Evolutionary conservation across 441 rosid species (phyloP).

Genomic region (Cnidoscolus chayamansa): DNA sequence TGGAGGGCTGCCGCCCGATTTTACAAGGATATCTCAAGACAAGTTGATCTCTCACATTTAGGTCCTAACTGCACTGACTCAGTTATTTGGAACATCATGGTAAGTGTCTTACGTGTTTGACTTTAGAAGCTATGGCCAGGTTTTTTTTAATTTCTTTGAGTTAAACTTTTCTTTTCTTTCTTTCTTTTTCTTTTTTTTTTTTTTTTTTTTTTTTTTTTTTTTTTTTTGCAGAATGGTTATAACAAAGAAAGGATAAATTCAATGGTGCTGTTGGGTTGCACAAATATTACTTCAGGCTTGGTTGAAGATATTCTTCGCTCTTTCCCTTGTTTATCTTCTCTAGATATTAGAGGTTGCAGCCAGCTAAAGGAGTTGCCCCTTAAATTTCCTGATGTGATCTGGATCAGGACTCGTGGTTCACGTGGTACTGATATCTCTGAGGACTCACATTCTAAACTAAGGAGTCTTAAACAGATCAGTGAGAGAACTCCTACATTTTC

Average conservation of each 20-base stretch:
- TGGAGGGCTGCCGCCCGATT: slow-evolving; percentile 84
- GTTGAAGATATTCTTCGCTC: slow-evolving; percentile 67
- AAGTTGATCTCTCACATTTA: slow-evolving; percentile 73
- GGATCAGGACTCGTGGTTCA: slow-evolving; percentile 56
- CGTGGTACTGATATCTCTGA: slow-evolving; percentile 35
- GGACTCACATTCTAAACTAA: slow-evolving; percentile 53
- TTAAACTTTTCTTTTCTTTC: slow-evolving; percentile 7
- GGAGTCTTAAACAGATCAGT: slow-evolving; percentile 64
- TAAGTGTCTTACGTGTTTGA: slow-evolving; percentile 32
- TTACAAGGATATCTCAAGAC: slow-evolving; percentile 73
- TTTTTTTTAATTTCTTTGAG: slow-evolving; percentile 6
- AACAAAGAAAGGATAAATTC: slow-evolving; percentile 71
- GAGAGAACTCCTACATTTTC: slow-evolving; percentile 40
- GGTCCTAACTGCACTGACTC: slow-evolving; percentile 79
- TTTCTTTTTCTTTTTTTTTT: too few species aligned
- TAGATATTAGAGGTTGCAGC: slow-evolving; percentile 87
- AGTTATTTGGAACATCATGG: slow-evolving; percentile 61
- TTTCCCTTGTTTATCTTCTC: slow-evolving; percentile 61
- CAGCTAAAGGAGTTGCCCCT: slow-evolving; percentile 66
- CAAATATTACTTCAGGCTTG: slow-evolving; percentile 54
- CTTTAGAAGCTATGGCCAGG: background rate
- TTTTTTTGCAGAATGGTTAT: slow-evolving; percentile 70
- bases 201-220: slow-evolving; percentile 6
- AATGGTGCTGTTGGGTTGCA: slow-evolving; percentile 77
- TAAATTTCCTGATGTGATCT: slow-evolving; percentile 54